Conservation (phyloP, 2,329 filamentous ascomycete genomes). For the Sporothrix variecibatus region DNA sequence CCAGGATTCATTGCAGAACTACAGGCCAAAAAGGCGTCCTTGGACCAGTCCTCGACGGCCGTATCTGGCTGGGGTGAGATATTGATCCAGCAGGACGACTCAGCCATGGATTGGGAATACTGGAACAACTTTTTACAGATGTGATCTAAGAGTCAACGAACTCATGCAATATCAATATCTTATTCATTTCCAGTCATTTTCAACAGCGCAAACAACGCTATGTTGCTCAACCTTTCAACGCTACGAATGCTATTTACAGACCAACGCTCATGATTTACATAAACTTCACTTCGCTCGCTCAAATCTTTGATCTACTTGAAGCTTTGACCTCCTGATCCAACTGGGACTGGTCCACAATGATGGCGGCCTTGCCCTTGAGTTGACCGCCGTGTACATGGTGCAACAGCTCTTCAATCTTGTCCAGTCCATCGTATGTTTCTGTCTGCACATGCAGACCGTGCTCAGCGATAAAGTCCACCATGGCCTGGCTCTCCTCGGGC, state of each 20-base stretch:
- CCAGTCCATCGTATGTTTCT: constrained; percentile 55
- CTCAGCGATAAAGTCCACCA: constrained; percentile 50
- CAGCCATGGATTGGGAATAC: constrained; percentile 26
- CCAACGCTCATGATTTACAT: not conserved
- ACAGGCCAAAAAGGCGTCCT: not conserved
- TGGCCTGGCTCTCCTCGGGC: constrained; percentile 46
- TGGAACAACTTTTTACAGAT: constrained; percentile 28
- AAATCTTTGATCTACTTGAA: not conserved
- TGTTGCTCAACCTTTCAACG: not conserved
- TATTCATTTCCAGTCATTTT: not conserved
- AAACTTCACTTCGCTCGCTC: too few species aligned
- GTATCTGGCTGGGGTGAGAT: constrained; percentile 10
- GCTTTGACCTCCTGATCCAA: constrained; percentile 30
- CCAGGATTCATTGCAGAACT: constrained; percentile 13
- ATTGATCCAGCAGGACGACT: constrained; percentile 15
- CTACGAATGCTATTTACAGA: not conserved
- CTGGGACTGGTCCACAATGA: constrained; percentile 51
- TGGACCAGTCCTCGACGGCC: not conserved
- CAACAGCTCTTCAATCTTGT: constrained; percentile 53
- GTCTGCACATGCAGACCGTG: constrained; percentile 52
- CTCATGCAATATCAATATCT: too few species aligned
- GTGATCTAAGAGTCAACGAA: not conserved
- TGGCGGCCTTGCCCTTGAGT: constrained; percentile 56
- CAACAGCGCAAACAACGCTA: not conserved
- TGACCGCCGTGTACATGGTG: constrained; percentile 53